phyloP scores from a whole-genome alignment of 331 rosid species.

The Dryas integrifolia region DNA sequence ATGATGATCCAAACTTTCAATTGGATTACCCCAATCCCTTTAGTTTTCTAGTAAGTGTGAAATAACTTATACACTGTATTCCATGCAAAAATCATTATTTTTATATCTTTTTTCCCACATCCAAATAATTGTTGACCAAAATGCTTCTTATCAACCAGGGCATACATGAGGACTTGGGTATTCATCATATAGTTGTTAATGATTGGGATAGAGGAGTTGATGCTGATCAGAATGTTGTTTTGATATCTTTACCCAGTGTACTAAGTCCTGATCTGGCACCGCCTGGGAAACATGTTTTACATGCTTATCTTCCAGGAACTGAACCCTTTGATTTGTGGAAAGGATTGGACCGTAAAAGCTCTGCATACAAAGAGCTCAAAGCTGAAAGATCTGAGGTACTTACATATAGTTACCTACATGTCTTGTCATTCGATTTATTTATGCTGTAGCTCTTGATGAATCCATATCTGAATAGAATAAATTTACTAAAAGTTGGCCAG shows the following conservation, averaged over 20 bases:
- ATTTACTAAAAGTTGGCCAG: background rate
- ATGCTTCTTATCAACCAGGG: constrained; percentile 38
- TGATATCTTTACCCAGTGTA: constrained; percentile 86
- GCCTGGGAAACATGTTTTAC: constrained; percentile 75
- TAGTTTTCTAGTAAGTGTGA: too few species aligned
- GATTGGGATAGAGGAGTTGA: constrained; percentile 96
- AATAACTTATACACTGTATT: too few species aligned
- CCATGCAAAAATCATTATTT: background rate
- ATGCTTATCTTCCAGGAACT: constrained; percentile 94
- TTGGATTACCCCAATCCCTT: too few species aligned
- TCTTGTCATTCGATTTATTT: background rate
- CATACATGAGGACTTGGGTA: constrained; percentile 61
- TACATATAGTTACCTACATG: background rate
- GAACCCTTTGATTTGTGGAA: constrained; percentile 84
- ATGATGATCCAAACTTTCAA: too few species aligned
- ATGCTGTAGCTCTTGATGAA: background rate
- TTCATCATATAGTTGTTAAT: constrained; percentile 91
- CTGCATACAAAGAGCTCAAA: constrained; percentile 83
- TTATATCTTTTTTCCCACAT: background rate
- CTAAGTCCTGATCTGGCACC: constrained; percentile 86
- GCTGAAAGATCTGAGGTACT: constrained; percentile 79
- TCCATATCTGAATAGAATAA: too few species aligned
- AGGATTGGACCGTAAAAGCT: constrained; percentile 73
- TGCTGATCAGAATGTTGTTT: constrained; percentile 89
- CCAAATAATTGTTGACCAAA: background rate